Conservation (phyloP, 1,284 basidiomycete species). For the Cutaneotrichosporon curvatum region DNA sequence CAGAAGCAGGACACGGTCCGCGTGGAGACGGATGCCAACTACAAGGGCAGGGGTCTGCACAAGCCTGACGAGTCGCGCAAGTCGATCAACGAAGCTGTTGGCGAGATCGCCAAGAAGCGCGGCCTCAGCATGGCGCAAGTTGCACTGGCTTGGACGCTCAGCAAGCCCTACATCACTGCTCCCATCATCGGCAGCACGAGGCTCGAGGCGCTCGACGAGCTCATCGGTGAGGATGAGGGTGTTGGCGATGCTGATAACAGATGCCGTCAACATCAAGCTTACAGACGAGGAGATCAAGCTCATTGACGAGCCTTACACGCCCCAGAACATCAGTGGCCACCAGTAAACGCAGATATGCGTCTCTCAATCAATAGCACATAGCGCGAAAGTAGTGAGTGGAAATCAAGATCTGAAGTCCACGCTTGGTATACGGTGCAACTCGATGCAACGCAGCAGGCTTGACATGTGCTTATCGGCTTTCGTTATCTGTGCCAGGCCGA, state of each 20-base stretch:
- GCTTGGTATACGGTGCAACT: too few relatives aligned
- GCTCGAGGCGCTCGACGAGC: constrained; percentile 32
- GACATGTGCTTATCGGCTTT: too few relatives aligned
- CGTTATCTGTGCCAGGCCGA: too few relatives aligned
- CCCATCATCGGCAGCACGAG: constrained; percentile 41
- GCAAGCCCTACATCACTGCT: constrained; percentile 32
- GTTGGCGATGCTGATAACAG: constrained; percentile 2
- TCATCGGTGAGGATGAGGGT: constrained; percentile 20
- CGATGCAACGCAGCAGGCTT: too few relatives aligned
- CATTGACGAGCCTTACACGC: constrained; percentile 50
- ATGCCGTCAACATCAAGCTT: constrained; percentile 34
- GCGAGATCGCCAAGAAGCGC: constrained; percentile 53
- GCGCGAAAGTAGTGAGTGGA: too few relatives aligned
- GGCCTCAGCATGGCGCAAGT: constrained; percentile 56
- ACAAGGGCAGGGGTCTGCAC: constrained; percentile 9
- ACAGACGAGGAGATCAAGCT: constrained; percentile 53
- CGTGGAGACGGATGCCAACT: constrained; percentile 19
- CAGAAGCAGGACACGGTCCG: constrained; percentile 21
- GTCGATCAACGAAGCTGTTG: constrained; percentile 47
- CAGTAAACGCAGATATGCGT: background rate
- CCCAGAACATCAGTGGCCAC: constrained; percentile 12
- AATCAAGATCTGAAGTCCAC: too few relatives aligned
- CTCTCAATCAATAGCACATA: too few relatives aligned
- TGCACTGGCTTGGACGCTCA: constrained; percentile 52
- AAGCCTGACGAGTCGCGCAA: constrained; percentile 16